These are phyloP conservation scores for Lanzia echinophila DNA, from an alignment of 2,329 filamentous ascomycete genomes.

Conservation along the genomic window DNA sequence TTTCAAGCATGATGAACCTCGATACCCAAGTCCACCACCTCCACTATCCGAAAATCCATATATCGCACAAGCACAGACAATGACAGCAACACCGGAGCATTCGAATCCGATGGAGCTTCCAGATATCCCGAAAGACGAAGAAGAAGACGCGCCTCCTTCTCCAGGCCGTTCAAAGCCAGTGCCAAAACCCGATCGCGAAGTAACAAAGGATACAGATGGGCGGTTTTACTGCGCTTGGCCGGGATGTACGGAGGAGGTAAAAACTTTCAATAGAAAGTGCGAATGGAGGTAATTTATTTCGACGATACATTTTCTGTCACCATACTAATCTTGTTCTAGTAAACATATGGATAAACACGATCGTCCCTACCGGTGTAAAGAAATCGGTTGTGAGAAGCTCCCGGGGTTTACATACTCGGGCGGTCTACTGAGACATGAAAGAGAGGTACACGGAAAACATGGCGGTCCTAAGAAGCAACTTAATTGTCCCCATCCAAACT, in stretches of 20 bases:
- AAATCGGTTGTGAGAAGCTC: constrained; percentile 80
- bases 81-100: constrained; percentile 18
- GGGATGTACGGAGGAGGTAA: constrained; percentile 59
- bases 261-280: constrained; percentile 73
- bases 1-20: constrained; percentile 21
- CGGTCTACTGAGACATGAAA: constrained; percentile 80
- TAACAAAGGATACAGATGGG: constrained; percentile 60
- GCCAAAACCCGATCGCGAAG: constrained; percentile 51
- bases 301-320: constrained; percentile 19
- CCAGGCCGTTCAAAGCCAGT: constrained; percentile 41
- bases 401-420: constrained; percentile 94
- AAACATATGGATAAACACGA: constrained; percentile 99
- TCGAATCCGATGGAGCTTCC: constrained; percentile 20
- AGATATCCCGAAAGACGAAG: constrained; percentile 26
- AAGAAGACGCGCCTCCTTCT: constrained; percentile 24
- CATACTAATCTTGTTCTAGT: constrained; percentile 38
- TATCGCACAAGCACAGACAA: constrained; percentile 13
- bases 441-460: constrained; percentile 69
- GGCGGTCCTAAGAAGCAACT: constrained; percentile 82
- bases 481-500: constrained; percentile 78
- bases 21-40: constrained; percentile 28
- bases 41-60: constrained; percentile 28
- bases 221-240: constrained; percentile 68
- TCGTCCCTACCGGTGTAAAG: constrained; percentile 79
- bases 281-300: constrained; percentile 72